These are phyloP conservation scores for Phytophthora hibernalis DNA, from an alignment of 352 stramenopile genomes.

Conservation along the genomic window DNA sequence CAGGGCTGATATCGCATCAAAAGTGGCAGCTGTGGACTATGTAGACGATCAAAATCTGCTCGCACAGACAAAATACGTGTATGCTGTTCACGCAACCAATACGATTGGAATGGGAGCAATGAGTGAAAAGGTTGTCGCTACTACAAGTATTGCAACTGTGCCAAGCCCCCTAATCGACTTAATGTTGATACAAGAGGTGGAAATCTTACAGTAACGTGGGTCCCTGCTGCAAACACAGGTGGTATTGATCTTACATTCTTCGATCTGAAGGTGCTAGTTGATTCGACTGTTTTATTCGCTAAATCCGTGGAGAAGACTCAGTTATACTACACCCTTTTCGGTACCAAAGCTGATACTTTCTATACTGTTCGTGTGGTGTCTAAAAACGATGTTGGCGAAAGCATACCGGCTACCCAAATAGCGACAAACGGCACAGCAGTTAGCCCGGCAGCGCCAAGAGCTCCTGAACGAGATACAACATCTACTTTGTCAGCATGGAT, in stretches of 20 bases:
- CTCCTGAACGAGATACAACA: constrained; percentile 29
- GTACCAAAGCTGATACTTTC: constrained; percentile 25
- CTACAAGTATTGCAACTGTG: constrained; percentile 32
- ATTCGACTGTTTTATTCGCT: constrained; percentile 1
- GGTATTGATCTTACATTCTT: constrained; percentile 44
- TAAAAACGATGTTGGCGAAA: constrained; percentile 38
- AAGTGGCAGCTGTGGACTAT: constrained; percentile 17
- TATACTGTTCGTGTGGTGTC: constrained; percentile 43
- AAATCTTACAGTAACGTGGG: constrained; percentile 43
- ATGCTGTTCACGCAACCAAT: constrained; percentile 53
- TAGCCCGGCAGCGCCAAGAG: constrained; percentile 27
- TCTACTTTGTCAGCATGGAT: constrained; percentile 35
- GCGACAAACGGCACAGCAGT: constrained; percentile 42
- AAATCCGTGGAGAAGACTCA: constrained; percentile 11
- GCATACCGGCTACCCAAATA: not conserved
- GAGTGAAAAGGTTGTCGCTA: constrained; percentile 39
- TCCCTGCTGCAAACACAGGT: constrained; percentile 40
- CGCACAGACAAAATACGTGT: constrained; percentile 44
- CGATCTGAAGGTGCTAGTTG: constrained; percentile 16
- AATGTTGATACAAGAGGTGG: constrained; percentile 32
- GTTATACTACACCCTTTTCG: constrained; percentile 31
- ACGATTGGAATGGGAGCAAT: constrained; percentile 33
- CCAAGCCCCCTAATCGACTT: constrained; percentile 31
- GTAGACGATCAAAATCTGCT: constrained; percentile 42
- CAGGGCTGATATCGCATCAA: constrained; percentile 16